Conservation (phyloP, 2,329 filamentous ascomycete genomes). For the Elsinoe necatrix region DNA sequence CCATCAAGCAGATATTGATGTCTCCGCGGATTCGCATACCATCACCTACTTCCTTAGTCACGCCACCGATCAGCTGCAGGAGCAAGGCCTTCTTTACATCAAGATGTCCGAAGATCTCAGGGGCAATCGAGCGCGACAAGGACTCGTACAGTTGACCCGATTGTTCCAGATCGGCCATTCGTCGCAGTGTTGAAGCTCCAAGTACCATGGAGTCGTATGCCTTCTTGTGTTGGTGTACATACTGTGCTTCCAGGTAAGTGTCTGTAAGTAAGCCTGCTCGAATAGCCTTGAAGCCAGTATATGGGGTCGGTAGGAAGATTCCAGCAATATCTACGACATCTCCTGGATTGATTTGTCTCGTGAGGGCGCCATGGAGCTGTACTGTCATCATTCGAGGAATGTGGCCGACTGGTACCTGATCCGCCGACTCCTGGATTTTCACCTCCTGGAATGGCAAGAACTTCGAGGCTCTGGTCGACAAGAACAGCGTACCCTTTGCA, state of each 20-base stretch:
- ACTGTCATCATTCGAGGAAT: constrained; percentile 88
- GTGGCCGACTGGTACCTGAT: constrained; percentile 95
- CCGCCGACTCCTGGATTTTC: constrained; percentile 98
- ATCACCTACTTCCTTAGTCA: constrained; percentile 92
- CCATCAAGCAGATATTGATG: constrained; percentile 98
- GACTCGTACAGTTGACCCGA: constrained; percentile 93
- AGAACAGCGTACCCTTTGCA: constrained; percentile 83
- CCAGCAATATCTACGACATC: constrained; percentile 91
- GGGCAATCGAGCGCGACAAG: constrained; percentile 89
- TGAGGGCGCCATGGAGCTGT: constrained; percentile 78
- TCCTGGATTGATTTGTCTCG: constrained; percentile 81
- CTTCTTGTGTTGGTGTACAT: constrained; percentile 94
- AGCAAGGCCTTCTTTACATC: constrained; percentile 97
- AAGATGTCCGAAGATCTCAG: constrained; percentile 91
- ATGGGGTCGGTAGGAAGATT: constrained; percentile 93
- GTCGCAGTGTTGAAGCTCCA: constrained; percentile 67
- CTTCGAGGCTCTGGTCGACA: constrained; percentile 92
- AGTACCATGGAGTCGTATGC: constrained; percentile 88
- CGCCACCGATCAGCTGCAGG: constrained; percentile 90
- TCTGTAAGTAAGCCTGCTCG: constrained; percentile 92
- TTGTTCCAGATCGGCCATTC: constrained; percentile 76
- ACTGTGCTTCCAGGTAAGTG: constrained; percentile 91
- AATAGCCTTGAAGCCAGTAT: constrained; percentile 98
- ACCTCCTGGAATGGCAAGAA: constrained; percentile 97
- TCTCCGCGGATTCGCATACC: constrained; percentile 98